Conservation (phyloP, 2,329 filamentous ascomycete genomes). For the Nakataea oryzae region DNA sequence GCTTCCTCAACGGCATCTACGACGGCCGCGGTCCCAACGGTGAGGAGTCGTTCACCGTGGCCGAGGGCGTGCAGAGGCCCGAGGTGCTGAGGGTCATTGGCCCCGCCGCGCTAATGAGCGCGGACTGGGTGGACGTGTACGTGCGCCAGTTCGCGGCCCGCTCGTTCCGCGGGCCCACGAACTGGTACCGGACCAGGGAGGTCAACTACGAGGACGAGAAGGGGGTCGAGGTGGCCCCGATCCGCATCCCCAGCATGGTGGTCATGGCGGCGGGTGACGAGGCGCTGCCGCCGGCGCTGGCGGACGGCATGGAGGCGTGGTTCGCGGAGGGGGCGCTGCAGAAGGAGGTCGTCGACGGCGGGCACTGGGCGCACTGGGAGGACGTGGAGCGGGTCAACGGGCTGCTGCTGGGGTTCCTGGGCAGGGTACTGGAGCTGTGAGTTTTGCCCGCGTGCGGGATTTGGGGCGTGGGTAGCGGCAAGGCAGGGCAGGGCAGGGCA, state of each 20-base stretch:
- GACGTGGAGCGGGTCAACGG: slow-evolving; percentile 58
- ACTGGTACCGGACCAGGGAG: slow-evolving; percentile 73
- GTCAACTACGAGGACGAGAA: slow-evolving; percentile 68
- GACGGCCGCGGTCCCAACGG: slow-evolving; percentile 51
- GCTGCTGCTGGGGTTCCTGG: background rate
- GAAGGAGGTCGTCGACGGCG: slow-evolving; percentile 52
- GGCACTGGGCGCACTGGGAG: slow-evolving; percentile 78
- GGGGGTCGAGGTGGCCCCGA: slow-evolving; percentile 33
- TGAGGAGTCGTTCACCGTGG: slow-evolving; percentile 46
- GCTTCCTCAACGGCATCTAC: slow-evolving; percentile 62
- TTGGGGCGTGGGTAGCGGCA: too few relatives aligned
- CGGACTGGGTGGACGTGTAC: slow-evolving; percentile 69
- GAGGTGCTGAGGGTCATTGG: slow-evolving; percentile 30
- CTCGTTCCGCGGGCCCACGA: slow-evolving; percentile 68
- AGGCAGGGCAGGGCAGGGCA: too few relatives aligned
- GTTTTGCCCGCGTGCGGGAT: too few relatives aligned
- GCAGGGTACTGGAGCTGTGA: background rate
- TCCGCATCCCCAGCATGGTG: slow-evolving; percentile 59
- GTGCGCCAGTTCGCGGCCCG: slow-evolving; percentile 56
- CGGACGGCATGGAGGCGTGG: slow-evolving; percentile 58
- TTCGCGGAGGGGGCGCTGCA: slow-evolving; percentile 48
- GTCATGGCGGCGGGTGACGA: slow-evolving; percentile 60
- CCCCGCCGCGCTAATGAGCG: slow-evolving; percentile 46
- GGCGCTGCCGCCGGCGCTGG: slow-evolving; percentile 63
- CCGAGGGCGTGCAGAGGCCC: slow-evolving; percentile 54